phyloP scores from a whole-genome alignment of 164 flowering plant species.

The Vitis rotundifolia region DNA sequence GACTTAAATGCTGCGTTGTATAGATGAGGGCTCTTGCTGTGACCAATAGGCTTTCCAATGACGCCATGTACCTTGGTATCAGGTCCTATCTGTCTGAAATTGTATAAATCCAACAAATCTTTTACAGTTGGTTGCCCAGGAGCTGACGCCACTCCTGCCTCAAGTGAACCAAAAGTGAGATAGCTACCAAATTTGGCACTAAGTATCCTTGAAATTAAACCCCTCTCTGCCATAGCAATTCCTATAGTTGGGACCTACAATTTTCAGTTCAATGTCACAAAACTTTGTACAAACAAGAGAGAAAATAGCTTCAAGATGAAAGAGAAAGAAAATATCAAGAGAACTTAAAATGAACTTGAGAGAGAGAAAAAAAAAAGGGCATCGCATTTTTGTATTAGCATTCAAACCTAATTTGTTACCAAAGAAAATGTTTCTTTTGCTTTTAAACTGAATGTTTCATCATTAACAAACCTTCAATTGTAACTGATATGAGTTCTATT shows the following conservation, averaged over 20 bases:
- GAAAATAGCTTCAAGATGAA: not conserved
- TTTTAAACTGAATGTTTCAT: not conserved
- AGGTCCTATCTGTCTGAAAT: conserved; percentile 35
- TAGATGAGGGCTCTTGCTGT: conserved; percentile 42
- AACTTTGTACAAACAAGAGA: not conserved
- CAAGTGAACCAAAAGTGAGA: conserved; percentile 74
- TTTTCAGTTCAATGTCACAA: no score
- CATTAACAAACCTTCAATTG: not conserved
- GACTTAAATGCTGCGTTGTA: conserved; percentile 34
- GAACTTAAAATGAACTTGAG: not conserved
- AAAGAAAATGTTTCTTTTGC: not conserved
- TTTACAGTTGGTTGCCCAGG: conserved; percentile 73
- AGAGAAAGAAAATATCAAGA: not conserved
- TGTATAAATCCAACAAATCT: conserved; percentile 62
- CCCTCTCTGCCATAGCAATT: conserved; percentile 72
- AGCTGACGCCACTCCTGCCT: conserved; percentile 59
- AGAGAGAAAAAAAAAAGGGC: not conserved
- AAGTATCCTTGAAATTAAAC: conserved; percentile 67
- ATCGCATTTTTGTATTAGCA: not conserved
- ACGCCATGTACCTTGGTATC: conserved; percentile 43
- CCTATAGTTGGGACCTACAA: conserved; percentile 68
- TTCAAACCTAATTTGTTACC: not conserved
- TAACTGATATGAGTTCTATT: not conserved
- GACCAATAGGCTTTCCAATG: conserved; percentile 40
- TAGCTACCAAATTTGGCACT: conserved; percentile 76